Percentiles rank a stretch among this genome's conserved stretches.
Conservation (phyloP, 352 stramenopile species). For the Phytophthora foliorum region DNA sequence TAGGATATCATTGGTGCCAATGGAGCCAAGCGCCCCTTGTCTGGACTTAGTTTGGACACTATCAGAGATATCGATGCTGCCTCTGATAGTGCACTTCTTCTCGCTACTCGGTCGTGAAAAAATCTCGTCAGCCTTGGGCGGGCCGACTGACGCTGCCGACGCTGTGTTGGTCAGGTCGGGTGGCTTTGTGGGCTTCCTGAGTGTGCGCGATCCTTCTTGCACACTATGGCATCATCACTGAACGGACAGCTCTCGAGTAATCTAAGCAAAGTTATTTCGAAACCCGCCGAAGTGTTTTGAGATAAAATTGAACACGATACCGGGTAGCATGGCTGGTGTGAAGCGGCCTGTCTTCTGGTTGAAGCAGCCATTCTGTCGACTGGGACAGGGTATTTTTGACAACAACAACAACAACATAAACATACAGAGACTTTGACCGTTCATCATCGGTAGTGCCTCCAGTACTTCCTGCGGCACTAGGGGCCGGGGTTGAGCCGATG, state of each 20-base stretch:
- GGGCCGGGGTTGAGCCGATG: neutral
- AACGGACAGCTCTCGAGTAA: constrained; percentile 1
- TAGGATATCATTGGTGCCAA: neutral
- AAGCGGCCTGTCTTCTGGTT: constrained; percentile 12
- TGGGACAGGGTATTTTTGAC: constrained; percentile 17
- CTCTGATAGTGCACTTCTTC: neutral
- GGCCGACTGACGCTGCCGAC: neutral
- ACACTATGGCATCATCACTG: constrained; percentile 13
- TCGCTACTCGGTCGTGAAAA: neutral
- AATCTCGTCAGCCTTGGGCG: neutral
- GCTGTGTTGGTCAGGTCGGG: neutral
- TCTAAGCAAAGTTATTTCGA: constrained; percentile 4
- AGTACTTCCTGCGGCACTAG: constrained; percentile 14
- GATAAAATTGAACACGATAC: constrained; percentile 21
- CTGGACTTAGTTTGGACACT: neutral
- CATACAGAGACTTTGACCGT: constrained; percentile 21
- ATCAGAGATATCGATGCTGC: neutral
- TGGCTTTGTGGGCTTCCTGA: neutral
- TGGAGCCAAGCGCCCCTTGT: neutral
- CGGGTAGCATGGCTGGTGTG: constrained; percentile 7
- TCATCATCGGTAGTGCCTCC: constrained; percentile 10
- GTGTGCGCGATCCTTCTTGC: neutral
- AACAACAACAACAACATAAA: too few relatives aligned
- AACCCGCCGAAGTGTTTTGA: constrained; percentile 15
- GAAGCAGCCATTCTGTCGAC: constrained; percentile 19